Base-by-base conservation (phyloP, 768 basidiomycete genomes). In the Austroboletus eburneus region DNA sequence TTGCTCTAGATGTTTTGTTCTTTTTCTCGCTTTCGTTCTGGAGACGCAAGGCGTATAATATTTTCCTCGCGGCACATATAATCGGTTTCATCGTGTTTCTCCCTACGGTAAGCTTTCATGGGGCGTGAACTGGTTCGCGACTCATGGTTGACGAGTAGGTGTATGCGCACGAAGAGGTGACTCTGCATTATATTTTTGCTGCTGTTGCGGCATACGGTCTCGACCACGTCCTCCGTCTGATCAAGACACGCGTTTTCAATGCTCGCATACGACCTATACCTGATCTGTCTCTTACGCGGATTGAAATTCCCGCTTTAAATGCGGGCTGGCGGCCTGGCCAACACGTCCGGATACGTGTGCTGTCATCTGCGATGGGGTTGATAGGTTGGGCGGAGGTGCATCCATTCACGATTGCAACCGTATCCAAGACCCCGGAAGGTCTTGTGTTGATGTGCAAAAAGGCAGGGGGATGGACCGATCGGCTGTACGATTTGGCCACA, bases 261-360 rank as follows among this genome's bases (percentile, higher is more conserved):
- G 80, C 79, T 10, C 68, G 65, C 21, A 60, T 84, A 47, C 64
- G 64, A 20, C 59, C 76, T 2, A 62, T 80, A 9, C 67, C 72
- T 2, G 73, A 72, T 9, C 71, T 79, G 18, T 64, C 65, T 13
- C 66, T 72, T 34, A 79, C 77, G 5, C 67, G 74, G 35, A 57
- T 82, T 22, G 71, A 75, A 30, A 59, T 79, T 8, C 73, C 73
- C 1, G 44, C 58, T 5, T 36, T 81, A 36, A 71, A 68, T 39
- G 64, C 69, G 0, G 81, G 81, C 17, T 83, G 80, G 80, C 67
- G 78, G 23, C 69, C 78, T 0, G 80, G 82, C 3, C 80, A 83
- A 54, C 79, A 83, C 55, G 77, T 83, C 36, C 73, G 80, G 38
- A 49, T 83, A 23, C 66, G 76, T 35, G 65, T 76, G 0, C 63